Evolutionary conservation across 768 basidiomycete genomes (phyloP), one percentile per base, ranked within the genome.

Genomic region (Suillus bovinus): DNA sequence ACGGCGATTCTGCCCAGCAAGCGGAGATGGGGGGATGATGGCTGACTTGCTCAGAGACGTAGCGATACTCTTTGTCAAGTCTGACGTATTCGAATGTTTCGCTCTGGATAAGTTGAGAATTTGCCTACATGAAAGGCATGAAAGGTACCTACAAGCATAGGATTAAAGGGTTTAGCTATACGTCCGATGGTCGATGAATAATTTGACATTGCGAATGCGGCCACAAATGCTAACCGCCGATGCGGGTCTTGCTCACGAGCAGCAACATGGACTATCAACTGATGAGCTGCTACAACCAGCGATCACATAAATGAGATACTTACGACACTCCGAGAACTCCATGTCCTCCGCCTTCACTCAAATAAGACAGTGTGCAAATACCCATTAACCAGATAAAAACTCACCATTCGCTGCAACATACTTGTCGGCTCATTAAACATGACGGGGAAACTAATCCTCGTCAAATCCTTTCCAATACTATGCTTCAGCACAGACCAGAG

Each of bases 21-120:
- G 96, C 95, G 5, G 93, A 94, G 56, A 98, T 94, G 0, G 96
- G 96, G 6, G 96, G 96, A 74, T 98, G 96, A 74, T 98, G 96
- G 70, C 90, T 94, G 64, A 99, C 96, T 82, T 99, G 96, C 71
- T 99, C 96, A 1, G 93, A 94, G 39, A 96, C 77, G 71, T 98
- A 99, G 38, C 94, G 86, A 72, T 96, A 99, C 72, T 92, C 84
- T 71, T 89, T 91, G 69, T 96, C 93, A 38, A 92, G 73, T 59
- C 90, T 81, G 38, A 92, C 93, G 70, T 97, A 96, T 75, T 99
- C 96, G 68, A 96, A 99, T 3, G 94, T 96, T 75, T 99, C 96
- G 69, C 89, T 86, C 86, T 94, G 68, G 4, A 66, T 52, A 6
- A 31, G 59, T 17, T 62, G 49, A 22, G 27, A 4, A 44, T 16